Conservation (phyloP, 169 alveolate species). For the Plasmodium knowlesi region DNA sequence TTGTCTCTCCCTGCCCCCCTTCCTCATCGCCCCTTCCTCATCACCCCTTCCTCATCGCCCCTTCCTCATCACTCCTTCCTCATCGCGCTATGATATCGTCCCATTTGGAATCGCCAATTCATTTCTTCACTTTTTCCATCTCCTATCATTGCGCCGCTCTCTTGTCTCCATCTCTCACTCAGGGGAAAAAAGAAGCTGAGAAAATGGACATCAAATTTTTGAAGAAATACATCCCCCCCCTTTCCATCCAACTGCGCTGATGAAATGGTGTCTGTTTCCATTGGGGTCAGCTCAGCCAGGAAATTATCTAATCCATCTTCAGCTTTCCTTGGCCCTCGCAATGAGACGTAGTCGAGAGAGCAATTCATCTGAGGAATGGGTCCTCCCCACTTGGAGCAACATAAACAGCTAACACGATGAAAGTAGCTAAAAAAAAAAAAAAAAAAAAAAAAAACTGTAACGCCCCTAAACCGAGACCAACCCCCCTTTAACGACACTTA, state of each 20-base stretch:
- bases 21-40: neutral
- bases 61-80: no score
- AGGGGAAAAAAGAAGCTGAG: conserved; percentile 40
- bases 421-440: neutral
- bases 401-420: neutral
- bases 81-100: neutral
- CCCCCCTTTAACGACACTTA: neutral
- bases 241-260: neutral
- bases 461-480: no score
- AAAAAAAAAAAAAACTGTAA: no score
- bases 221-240: neutral
- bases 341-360: neutral
- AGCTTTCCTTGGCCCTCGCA: neutral
- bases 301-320: neutral
- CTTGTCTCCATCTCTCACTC: neutral
- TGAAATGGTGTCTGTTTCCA: neutral
- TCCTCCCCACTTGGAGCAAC: neutral
- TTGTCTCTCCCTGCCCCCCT: neutral
- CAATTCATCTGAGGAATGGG: neutral
- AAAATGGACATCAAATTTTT: neutral
- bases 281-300: neutral
- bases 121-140: neutral
- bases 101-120: neutral
- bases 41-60: neutral
- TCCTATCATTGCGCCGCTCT: neutral